A percentile compares a stretch with the other conserved stretches of the same genome.
Conservation (phyloP, 495 filamentous ascomycete genomes). For the Neurospora sp. region DNA sequence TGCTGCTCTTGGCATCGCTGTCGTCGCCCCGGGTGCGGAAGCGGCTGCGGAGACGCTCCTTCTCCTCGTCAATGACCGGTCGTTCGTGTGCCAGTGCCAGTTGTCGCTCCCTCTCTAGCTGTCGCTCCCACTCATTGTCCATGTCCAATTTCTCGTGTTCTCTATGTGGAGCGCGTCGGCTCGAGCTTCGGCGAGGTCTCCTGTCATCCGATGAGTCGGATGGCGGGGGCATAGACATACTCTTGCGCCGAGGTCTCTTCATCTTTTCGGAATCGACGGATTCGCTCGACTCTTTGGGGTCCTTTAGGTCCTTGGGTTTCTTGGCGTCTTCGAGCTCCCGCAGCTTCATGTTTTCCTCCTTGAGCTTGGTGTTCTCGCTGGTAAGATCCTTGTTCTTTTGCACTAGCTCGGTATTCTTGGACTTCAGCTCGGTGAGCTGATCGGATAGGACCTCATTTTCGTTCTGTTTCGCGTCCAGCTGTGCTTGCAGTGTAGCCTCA, state of each 20-base stretch:
- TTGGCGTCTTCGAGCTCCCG: constrained; percentile 70
- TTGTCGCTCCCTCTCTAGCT: constrained; percentile 9
- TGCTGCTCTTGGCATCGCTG: constrained; percentile 23
- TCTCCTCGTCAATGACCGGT: constrained; percentile 10
- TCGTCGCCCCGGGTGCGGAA: constrained; percentile 19
- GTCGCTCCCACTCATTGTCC: constrained; percentile 11
- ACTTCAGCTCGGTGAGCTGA: not conserved
- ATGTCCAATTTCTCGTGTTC: constrained; percentile 10
- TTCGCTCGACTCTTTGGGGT: not conserved
- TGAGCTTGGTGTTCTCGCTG: constrained; percentile 79
- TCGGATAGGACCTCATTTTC: constrained; percentile 52
- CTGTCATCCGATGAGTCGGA: constrained; percentile 19
- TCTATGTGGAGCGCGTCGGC: constrained; percentile 14
- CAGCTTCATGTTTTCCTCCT: constrained; percentile 69
- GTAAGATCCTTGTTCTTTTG: constrained; percentile 77
- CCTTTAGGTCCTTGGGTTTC: not conserved
- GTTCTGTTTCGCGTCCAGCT: constrained; percentile 76
- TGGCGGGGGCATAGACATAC: constrained; percentile 1
- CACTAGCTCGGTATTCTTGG: constrained; percentile 56
- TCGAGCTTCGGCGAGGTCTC: constrained; percentile 19
- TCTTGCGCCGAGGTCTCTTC: constrained; percentile 2
- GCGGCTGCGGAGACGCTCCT: constrained; percentile 21
- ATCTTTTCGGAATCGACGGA: not conserved
- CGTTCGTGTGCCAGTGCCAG: constrained; percentile 9
- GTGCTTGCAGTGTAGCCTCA: constrained; percentile 57